Percentiles rank a stretch among this genome's conserved stretches.
These are phyloP conservation scores for Mrakia frigida DNA, from an alignment of 768 basidiomycete genomes.

Conservation along the genomic window DNA sequence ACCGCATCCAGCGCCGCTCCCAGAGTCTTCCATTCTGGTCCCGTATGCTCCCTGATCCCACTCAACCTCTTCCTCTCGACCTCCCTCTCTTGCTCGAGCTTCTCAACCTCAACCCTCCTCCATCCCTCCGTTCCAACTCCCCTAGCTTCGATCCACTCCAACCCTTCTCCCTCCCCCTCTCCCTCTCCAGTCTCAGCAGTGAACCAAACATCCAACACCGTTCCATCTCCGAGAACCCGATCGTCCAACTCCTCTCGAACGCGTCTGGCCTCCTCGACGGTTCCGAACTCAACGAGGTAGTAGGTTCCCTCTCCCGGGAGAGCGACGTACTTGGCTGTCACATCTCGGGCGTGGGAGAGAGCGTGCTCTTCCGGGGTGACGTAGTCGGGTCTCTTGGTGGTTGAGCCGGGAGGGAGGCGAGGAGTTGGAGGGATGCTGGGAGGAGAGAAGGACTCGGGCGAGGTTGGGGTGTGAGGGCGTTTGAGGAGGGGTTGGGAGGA, in stretches of 20 bases:
- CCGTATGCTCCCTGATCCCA: too few species aligned
- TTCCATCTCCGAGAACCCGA: neutral
- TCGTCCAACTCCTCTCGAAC: neutral
- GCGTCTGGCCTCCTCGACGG: neutral
- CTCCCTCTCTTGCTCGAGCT: neutral
- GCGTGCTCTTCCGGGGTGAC: neutral
- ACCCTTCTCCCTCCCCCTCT: neutral
- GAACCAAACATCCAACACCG: neutral
- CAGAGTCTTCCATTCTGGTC: too few species aligned
- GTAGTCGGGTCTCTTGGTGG: neutral
- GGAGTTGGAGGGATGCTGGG: neutral
- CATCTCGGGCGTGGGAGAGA: neutral
- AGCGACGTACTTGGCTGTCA: neutral
- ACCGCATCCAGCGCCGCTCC: too few species aligned
- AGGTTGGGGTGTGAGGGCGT: neutral
- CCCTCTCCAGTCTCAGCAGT: neutral
- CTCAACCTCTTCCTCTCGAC: neutral
- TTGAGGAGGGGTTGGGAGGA: neutral
- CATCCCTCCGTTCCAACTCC: neutral
- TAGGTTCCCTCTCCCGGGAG: neutral
- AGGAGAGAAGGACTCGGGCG: neutral
- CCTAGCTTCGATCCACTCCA: neutral
- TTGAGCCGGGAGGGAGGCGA: neutral
- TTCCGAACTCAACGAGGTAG: neutral
- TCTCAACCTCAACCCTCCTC: neutral